A percentile compares a stretch with the other conserved stretches of the same genome.
Conservation (phyloP, 1,284 basidiomycete species). For the Moniliophthora roreri region DNA sequence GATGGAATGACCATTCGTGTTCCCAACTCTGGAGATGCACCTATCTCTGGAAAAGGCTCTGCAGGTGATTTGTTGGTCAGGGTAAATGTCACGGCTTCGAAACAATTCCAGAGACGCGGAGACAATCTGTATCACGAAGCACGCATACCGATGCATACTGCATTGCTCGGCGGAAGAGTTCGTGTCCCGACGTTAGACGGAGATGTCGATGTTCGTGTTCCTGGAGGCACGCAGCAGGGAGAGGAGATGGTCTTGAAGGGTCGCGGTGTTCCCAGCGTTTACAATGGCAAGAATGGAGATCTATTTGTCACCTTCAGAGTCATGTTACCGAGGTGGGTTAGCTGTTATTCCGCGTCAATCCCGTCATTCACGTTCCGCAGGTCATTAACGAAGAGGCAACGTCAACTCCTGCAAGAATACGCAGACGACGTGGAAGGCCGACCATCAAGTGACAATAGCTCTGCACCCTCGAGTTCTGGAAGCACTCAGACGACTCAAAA, state of each 20-base stretch:
- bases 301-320: conserved; percentile 90
- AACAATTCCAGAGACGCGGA: conserved; percentile 90
- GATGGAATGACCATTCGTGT: conserved; percentile 95
- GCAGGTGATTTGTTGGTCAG: conserved; percentile 89
- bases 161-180: conserved; percentile 89
- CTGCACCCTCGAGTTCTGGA: conserved; percentile 23
- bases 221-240: conserved; percentile 92
- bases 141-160: conserved; percentile 89
- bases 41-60: conserved; percentile 74
- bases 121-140: conserved; percentile 90
- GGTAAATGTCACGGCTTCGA: conserved; percentile 82
- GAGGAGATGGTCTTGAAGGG: conserved; percentile 96
- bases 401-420: conserved; percentile 85
- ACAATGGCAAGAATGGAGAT: conserved; percentile 78
- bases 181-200: conserved; percentile 95
- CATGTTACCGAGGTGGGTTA: conserved; percentile 82
- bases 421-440: conserved; percentile 91
- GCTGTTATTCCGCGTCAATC: conserved; percentile 25
- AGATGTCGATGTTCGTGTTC: conserved; percentile 93
- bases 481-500: conserved; percentile 27
- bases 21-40: conserved; percentile 83
- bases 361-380: conserved; percentile 39
- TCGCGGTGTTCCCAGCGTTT: conserved; percentile 79
- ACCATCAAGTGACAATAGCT: conserved; percentile 22
- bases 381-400: conserved; percentile 80